Conservation (phyloP, 345 rosid genomes). For the Sapria himalayana region DNA sequence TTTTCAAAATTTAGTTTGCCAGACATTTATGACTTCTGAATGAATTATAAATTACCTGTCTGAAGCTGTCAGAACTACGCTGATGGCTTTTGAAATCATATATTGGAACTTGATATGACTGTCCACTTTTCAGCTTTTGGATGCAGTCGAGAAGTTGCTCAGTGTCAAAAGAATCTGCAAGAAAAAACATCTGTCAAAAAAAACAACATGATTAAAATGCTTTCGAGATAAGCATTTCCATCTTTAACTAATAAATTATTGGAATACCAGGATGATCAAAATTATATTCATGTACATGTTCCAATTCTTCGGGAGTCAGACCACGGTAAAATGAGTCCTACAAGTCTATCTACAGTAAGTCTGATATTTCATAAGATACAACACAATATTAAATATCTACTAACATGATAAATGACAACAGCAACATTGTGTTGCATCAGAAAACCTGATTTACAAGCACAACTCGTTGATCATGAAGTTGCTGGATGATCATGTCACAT, state of each 20-base stretch:
- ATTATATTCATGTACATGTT: slow-evolving; percentile 82
- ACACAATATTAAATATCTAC: too few species aligned
- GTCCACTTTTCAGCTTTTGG: slow-evolving; percentile 48
- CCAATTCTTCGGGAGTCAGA: slow-evolving; percentile 51
- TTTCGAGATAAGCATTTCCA: too few species aligned
- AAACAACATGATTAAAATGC: too few species aligned
- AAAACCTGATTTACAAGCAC: slow-evolving; percentile 85
- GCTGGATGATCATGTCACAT: slow-evolving; percentile 97
- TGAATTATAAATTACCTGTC: slow-evolving; percentile 58
- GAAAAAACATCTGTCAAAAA: neutral
- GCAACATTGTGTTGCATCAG: slow-evolving; percentile 2
- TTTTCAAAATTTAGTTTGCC: too few species aligned
- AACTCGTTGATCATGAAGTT: slow-evolving; percentile 95
- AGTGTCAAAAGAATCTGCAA: slow-evolving; percentile 85
- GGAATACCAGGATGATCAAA: slow-evolving; percentile 88
- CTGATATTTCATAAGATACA: too few species aligned
- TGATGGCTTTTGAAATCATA: slow-evolving; percentile 84
- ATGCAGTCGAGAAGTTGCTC: slow-evolving; percentile 88
- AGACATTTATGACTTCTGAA: too few species aligned
- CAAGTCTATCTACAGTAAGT: slow-evolving; percentile 2
- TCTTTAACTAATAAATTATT: too few species aligned
- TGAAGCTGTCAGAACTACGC: slow-evolving; percentile 59
- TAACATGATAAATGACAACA: too few species aligned
- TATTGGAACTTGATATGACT: slow-evolving; percentile 70
- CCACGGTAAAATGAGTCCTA: slow-evolving; percentile 97